Base-by-base conservation (phyloP, 352 stramenopile genomes). In the Globisporangium ultimum region DNA sequence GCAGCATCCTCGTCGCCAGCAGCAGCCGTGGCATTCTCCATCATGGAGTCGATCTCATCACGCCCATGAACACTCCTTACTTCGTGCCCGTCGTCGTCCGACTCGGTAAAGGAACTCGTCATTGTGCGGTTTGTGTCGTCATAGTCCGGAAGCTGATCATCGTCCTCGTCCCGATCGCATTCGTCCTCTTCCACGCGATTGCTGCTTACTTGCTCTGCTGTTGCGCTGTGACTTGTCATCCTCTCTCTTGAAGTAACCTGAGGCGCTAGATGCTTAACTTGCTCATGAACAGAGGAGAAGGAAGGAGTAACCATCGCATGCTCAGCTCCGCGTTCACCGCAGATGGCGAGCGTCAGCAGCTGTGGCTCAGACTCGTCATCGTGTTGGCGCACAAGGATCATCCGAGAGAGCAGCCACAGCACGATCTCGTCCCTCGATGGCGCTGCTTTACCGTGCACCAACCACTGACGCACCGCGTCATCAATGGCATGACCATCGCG, bases 321-420 rank as follows among this genome's bases (percentile, higher is more conserved):
- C 40, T 61, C 50, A 9, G 40, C 58, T 11, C 60, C 62, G 8
- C 42, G 40, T 32, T 54, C 48, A 9, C 58, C 63, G 17, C 63
- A 70, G 51, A 67, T 62, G 38, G 55, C 24, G n/a, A 71, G 55
- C 18, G 24, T 46, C 60, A 28, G 24, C 24, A 28, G 24, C 24
- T 38, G 46, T 11, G 20, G 21, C 21, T 36, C 28, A 2, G 17
- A 13, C 18, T 60, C 24, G 24, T 28, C 48, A 5, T 53, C 46
- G 11, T 61, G 53, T 11, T 13, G 46, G n/a, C 11, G 22, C 14
- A 60, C 46, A 11, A 84, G 47, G 2, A 78, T 40, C 71, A 87
- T 80, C 43, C 79, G 77, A 17, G 67, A 59, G 34, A 91, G 71
- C 57, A 91, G 61, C 79, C 82, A 91, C 24, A 55, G 49, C 13